Conservation (phyloP, 2,329 filamentous ascomycete genomes). For the Sporothrix phasma region DNA sequence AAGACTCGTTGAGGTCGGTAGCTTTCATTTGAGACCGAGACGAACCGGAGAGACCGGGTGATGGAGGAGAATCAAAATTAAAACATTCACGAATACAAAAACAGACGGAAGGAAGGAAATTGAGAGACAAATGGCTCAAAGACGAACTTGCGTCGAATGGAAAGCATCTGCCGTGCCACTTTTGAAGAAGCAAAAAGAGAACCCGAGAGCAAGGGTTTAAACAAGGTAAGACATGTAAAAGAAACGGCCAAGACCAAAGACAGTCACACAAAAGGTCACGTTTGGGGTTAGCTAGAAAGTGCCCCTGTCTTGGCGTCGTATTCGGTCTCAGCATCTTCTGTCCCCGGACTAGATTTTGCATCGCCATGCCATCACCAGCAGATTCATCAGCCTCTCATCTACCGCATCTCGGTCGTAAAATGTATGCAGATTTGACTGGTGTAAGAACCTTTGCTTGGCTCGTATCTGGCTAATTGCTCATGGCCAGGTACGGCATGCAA, state of each 20-base stretch:
- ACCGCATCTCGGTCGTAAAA: background rate
- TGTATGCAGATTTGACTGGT: background rate
- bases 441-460: background rate
- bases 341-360: too few relatives aligned
- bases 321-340: too few relatives aligned
- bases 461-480: background rate
- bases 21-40: background rate
- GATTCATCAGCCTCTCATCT: background rate
- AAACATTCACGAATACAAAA: background rate
- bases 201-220: background rate
- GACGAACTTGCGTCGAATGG: background rate
- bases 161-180: background rate
- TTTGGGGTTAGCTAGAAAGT: background rate
- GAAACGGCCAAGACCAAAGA: background rate
- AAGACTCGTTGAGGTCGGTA: background rate
- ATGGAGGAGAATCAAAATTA: background rate
- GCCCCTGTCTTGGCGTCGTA: too few relatives aligned
- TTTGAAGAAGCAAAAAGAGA: background rate
- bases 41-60: too few relatives aligned
- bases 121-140: background rate
- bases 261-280: background rate
- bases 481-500: conserved; percentile 7
- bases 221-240: background rate
- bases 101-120: background rate
- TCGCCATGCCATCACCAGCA: too few relatives aligned